A percentile compares a stretch with the other conserved stretches of the same genome.
These are phyloP conservation scores for Malassezia caprae DNA, from an alignment of 1,284 basidiomycete genomes.

Conservation along the genomic window DNA sequence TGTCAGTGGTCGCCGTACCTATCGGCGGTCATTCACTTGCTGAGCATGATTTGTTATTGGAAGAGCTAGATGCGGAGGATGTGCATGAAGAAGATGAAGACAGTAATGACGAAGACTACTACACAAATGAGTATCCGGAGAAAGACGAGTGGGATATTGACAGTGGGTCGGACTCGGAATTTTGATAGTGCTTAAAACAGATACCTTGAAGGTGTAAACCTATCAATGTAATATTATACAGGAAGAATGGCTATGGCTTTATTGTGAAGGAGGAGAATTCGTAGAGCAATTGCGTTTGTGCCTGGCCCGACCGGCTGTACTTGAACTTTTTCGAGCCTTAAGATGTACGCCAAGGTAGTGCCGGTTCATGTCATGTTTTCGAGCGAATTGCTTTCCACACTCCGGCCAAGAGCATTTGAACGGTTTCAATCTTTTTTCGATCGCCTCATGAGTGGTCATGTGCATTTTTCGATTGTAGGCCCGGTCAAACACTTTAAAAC, in stretches of 20 bases:
- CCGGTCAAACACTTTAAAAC: constrained; percentile 16
- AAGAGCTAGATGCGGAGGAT: constrained; percentile 20
- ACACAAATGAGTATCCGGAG: constrained; percentile 43
- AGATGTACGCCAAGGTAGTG: constrained; percentile 17
- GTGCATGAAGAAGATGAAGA: constrained; percentile 41
- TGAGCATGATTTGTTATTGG: constrained; percentile 16
- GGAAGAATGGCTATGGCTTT: neutral
- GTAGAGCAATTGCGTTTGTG: neutral
- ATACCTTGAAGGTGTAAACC: neutral
- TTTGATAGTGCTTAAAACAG: neutral
- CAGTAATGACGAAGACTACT: constrained; percentile 45
- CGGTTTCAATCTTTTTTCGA: constrained; percentile 14
- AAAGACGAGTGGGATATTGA: constrained; percentile 22
- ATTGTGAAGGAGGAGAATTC: neutral
- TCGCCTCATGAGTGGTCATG: constrained; percentile 15
- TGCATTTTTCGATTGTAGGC: constrained; percentile 17
- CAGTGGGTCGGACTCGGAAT: neutral
- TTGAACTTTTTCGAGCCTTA: constrained; percentile 1
- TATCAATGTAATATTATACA: neutral
- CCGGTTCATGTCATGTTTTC: constrained; percentile 17
- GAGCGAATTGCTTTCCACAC: constrained; percentile 16
- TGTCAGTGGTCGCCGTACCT: neutral
- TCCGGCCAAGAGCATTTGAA: constrained; percentile 6
- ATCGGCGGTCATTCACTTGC: constrained; percentile 1
- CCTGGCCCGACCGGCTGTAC: neutral